Conservation (phyloP, 306 rosid species). For the Sphenostylis stenocarpa region DNA sequence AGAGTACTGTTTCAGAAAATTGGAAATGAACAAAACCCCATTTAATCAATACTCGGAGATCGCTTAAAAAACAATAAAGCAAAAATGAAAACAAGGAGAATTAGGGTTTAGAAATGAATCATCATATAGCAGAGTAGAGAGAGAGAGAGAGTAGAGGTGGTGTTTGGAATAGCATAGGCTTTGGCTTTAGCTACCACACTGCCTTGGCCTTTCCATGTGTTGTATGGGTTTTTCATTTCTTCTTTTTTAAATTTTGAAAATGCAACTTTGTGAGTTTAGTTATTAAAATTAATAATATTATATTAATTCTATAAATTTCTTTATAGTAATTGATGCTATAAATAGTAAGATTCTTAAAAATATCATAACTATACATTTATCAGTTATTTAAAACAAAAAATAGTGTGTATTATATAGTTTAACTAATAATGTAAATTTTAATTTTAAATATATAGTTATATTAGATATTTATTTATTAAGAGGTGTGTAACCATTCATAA, state of each 20-base stretch:
- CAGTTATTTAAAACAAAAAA: too few species aligned
- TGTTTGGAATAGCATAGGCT: slow-evolving; percentile 39
- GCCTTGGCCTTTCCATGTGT: slow-evolving; percentile 13
- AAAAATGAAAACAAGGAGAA: slow-evolving; percentile 20
- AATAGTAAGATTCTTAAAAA: not conserved
- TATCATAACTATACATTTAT: too few species aligned
- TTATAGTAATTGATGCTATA: not conserved
- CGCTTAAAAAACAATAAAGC: slow-evolving; percentile 3
- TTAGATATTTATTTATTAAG: too few species aligned
- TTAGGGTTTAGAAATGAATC: slow-evolving; percentile 48
- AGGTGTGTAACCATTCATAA: too few species aligned
- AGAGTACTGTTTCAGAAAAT: not conserved
- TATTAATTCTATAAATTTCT: not conserved
- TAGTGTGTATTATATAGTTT: too few species aligned
- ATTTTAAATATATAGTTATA: too few species aligned
- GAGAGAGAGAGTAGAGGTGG: slow-evolving; percentile 29
- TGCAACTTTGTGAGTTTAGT: not conserved
- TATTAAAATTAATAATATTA: not conserved
- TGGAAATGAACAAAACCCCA: slow-evolving; percentile 16
- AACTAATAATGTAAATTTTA: too few species aligned
- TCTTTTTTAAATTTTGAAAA: not conserved
- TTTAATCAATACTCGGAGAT: not conserved
- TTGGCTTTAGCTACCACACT: slow-evolving; percentile 41
- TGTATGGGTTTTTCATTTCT: not conserved
- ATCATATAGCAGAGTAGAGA: slow-evolving; percentile 26